A percentile compares a stretch with the other conserved stretches of the same genome.
phyloP scores from a whole-genome alignment of 495 filamentous ascomycete genomes.

The Trichoderma virens region DNA sequence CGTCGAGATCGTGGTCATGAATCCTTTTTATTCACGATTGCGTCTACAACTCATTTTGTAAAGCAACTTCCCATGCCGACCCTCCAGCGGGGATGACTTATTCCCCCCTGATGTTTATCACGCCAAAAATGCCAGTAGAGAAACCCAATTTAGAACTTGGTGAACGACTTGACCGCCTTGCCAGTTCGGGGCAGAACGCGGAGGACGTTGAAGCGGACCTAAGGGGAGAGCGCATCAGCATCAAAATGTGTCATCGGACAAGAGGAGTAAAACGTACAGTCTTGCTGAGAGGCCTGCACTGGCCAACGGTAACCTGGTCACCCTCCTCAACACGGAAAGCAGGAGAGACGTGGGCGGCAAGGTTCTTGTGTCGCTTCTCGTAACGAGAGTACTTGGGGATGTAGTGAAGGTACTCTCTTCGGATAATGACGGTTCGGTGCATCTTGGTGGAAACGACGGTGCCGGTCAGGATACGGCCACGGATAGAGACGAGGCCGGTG shows the following conservation, averaged over 20 bases:
- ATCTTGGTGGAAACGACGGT: conserved; percentile 99
- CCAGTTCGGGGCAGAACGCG: conserved; percentile 93
- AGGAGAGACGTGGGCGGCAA: conserved; percentile 95
- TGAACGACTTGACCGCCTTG: conserved; percentile 94
- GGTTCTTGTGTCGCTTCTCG: conserved; percentile 99
- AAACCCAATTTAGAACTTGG: conserved; percentile 75
- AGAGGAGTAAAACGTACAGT: conserved; percentile 61
- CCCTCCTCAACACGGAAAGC: conserved; percentile 99
- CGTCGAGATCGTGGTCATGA: conserved; percentile 10
- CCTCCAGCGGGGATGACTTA: conserved; percentile 1
- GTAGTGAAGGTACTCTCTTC: conserved; percentile 99
- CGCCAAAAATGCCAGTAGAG: conserved; percentile 45
- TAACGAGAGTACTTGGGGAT: conserved; percentile 98
- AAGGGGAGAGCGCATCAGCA: conserved; percentile 16
- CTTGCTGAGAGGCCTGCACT: conserved; percentile 97
- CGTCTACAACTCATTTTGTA: conserved; percentile 11
- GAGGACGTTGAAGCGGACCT: conserved; percentile 99
- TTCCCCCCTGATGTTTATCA: conserved; percentile 18
- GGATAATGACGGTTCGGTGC: conserved; percentile 98
- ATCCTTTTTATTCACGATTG: conserved; percentile 13
- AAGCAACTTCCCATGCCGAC: conserved; percentile 10
- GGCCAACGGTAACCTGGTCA: conserved; percentile 97
- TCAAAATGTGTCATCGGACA: neutral
- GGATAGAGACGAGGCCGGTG: conserved; percentile 95
- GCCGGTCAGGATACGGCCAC: conserved; percentile 98